Evolutionary conservation across 2,329 filamentous ascomycete species (phyloP).

Genomic region (Penicillium sclerotigenum): DNA sequence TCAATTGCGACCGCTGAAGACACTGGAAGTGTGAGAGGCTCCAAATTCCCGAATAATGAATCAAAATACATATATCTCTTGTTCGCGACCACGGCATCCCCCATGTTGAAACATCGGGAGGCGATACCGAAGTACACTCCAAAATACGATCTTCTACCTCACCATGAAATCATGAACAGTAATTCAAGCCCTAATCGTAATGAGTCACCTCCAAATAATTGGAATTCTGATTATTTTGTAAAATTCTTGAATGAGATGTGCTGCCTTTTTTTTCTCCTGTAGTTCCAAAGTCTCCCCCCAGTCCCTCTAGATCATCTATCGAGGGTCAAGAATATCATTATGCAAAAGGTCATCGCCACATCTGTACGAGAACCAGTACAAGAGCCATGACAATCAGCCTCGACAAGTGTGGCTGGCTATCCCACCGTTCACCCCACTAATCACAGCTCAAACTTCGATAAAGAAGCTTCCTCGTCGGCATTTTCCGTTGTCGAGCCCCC

Average conservation of each 20-base stretch:
- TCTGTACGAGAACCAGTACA: background rate
- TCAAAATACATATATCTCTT: background rate
- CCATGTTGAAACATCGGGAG: background rate
- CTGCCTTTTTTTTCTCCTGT: background rate
- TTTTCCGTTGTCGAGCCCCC: constrained; percentile 21
- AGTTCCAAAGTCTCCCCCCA: background rate
- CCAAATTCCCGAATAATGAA: background rate
- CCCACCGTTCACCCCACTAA: background rate
- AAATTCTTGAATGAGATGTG: background rate
- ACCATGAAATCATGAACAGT: background rate
- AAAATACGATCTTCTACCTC: background rate
- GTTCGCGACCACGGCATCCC: background rate
- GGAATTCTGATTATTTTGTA: background rate
- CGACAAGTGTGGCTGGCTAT: background rate
- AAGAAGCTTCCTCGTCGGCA: constrained; percentile 16
- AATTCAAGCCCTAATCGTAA: background rate
- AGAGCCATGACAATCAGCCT: constrained; percentile 4
- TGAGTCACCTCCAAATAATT: background rate
- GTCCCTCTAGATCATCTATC: background rate
- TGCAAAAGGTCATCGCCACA: background rate
- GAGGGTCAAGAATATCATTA: background rate
- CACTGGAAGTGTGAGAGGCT: background rate
- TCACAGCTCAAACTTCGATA: constrained; percentile 1
- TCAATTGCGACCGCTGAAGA: background rate
- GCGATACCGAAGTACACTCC: background rate